Evolutionary conservation across 2,329 filamentous ascomycete genomes (phyloP).

Genomic region (Penicillium sp.): DNA sequence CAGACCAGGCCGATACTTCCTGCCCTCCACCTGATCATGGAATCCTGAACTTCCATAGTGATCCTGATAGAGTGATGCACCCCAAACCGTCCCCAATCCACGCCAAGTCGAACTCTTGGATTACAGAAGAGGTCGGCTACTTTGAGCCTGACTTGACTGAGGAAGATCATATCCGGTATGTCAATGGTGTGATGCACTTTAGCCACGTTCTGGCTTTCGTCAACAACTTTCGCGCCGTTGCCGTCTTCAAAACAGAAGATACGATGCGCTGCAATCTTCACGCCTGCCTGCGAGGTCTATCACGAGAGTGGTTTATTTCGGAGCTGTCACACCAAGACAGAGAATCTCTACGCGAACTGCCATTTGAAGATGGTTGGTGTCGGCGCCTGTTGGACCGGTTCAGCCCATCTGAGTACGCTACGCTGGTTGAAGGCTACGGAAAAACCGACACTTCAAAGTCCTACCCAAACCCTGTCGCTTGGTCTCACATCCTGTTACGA

Average conservation of each 20-base stretch:
- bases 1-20: background rate
- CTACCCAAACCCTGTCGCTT: background rate
- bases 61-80: background rate
- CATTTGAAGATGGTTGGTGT: background rate
- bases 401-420: background rate
- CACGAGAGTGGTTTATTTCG: background rate
- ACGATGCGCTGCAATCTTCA: background rate
- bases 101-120: background rate
- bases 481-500: background rate
- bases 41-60: no score
- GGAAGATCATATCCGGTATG: background rate
- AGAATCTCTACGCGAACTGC: background rate
- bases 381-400: background rate
- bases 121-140: background rate
- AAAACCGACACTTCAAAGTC: background rate
- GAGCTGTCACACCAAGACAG: background rate
- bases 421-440: background rate
- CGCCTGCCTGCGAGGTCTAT: background rate
- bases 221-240: background rate
- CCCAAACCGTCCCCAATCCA: background rate
- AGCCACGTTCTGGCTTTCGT: background rate
- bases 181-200: background rate
- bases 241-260: background rate
- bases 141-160: background rate
- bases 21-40: background rate